Conservation (phyloP, 805 yeast species). For the Wickerhamiella parazyma region DNA sequence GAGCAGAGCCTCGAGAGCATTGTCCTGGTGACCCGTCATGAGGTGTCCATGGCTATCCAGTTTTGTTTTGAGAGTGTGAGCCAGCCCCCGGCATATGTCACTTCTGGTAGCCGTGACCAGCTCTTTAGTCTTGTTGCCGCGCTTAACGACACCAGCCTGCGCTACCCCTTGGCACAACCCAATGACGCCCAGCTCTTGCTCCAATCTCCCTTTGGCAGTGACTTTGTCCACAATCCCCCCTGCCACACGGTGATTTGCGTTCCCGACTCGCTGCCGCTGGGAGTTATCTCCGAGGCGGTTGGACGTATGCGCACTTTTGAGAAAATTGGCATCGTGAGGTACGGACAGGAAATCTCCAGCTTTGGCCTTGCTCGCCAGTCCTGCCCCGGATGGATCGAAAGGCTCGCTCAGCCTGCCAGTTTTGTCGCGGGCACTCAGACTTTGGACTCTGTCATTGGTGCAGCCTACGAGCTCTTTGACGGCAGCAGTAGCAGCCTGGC, state of each 20-base stretch:
- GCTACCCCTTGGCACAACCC: constrained; percentile 8
- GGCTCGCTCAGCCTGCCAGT: neutral
- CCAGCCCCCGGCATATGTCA: neutral
- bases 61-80: neutral
- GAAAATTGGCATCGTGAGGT: constrained; percentile 9
- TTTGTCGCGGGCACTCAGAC: neutral
- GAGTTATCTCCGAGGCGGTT: constrained; percentile 5
- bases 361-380: constrained; percentile 8
- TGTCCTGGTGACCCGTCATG: neutral
- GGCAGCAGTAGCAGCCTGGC: neutral
- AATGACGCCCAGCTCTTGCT: neutral
- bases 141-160: constrained; percentile 5
- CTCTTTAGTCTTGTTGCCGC: constrained; percentile 9
- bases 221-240: constrained; percentile 8
- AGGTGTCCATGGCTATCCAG: neutral
- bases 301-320: constrained; percentile 12
- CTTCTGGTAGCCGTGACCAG: constrained; percentile 4
- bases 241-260: constrained; percentile 8
- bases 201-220: constrained; percentile 3
- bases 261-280: constrained; percentile 6
- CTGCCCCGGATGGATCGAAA: constrained; percentile 6
- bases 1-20: neutral
- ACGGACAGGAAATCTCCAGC: neutral
- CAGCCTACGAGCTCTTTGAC: neutral
- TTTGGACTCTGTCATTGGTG: neutral